These are phyloP conservation scores for Sonneratia alba DNA, from an alignment of 345 rosid genomes.

Conservation along the genomic window DNA sequence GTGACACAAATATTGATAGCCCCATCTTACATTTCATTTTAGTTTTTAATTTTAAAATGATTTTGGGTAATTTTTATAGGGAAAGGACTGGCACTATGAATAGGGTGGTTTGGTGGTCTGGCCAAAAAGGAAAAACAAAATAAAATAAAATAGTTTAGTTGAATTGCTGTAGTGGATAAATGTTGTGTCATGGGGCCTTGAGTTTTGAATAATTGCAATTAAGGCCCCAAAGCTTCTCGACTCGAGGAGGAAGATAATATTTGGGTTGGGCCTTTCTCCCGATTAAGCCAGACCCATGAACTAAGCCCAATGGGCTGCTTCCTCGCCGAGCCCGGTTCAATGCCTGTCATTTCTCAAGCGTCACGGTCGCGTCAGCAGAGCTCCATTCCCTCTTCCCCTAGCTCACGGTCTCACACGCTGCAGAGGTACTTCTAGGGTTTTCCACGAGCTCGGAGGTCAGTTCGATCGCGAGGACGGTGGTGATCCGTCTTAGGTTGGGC, in stretches of 20 bases:
- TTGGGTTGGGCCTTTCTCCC: too few species aligned
- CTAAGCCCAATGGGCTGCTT: not conserved
- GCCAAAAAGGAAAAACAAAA: not conserved
- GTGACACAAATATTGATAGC: too few species aligned
- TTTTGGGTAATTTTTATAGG: not conserved
- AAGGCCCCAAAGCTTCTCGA: not conserved
- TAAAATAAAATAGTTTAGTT: not conserved
- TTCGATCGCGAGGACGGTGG: too few species aligned
- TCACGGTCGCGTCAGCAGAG: not conserved
- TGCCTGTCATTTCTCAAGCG: not conserved
- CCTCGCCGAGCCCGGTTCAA: not conserved
- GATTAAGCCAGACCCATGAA: too few species aligned
- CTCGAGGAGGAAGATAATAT: too few species aligned
- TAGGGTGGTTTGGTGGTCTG: not conserved
- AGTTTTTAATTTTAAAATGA: too few species aligned
- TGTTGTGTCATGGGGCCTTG: not conserved
- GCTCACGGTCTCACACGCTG: not conserved
- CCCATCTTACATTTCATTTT: too few species aligned
- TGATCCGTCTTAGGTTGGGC: not conserved
- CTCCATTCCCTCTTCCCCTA: not conserved
- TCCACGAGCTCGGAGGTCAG: too few species aligned
- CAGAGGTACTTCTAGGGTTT: too few species aligned
- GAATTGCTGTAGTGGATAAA: not conserved
- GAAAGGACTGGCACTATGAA: not conserved
- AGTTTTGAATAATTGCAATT: not conserved